phyloP scores from a whole-genome alignment of 257 asterid species.

The Ehretia macrophylla region DNA sequence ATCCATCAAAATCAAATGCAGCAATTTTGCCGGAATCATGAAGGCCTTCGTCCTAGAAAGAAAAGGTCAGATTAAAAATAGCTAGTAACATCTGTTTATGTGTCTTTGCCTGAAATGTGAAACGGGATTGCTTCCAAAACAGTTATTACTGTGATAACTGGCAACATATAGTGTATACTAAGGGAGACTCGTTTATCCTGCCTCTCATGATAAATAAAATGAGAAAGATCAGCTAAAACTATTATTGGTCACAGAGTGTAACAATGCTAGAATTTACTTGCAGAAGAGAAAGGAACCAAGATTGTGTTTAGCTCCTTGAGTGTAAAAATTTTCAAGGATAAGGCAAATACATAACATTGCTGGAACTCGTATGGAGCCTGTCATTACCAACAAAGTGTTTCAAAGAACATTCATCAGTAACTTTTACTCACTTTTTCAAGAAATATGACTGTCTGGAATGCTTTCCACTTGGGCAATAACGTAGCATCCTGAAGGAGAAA shows the following conservation, averaged over 20 bases:
- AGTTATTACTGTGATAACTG: too few species aligned
- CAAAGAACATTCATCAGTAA: too few species aligned
- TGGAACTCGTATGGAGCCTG: background rate
- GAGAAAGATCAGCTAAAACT: too few species aligned
- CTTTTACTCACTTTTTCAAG: conserved; percentile 60
- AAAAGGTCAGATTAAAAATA: background rate
- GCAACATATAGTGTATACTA: too few species aligned
- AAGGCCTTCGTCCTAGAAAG: conserved; percentile 68
- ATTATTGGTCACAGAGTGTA: too few species aligned
- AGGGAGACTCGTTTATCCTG: too few species aligned
- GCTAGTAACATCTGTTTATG: background rate
- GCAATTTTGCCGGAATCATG: conserved; percentile 79
- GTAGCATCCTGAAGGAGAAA: conserved; percentile 58
- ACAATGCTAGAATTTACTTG: too few species aligned
- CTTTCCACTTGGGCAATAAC: conserved; percentile 81
- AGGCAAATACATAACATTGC: background rate
- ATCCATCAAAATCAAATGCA: conserved; percentile 99
- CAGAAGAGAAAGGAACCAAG: too few species aligned
- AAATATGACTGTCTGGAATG: conserved; percentile 82
- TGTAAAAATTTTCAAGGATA: background rate
- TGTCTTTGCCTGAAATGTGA: background rate
- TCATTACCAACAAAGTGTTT: too few species aligned
- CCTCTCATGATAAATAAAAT: too few species aligned
- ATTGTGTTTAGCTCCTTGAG: too few species aligned
- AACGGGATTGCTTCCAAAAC: background rate